Percentiles rank a stretch among this genome's conserved stretches.
Evolutionary conservation across 2,329 filamentous ascomycete genomes (phyloP).

Genomic region (Ploettnerulaceae sp.): DNA sequence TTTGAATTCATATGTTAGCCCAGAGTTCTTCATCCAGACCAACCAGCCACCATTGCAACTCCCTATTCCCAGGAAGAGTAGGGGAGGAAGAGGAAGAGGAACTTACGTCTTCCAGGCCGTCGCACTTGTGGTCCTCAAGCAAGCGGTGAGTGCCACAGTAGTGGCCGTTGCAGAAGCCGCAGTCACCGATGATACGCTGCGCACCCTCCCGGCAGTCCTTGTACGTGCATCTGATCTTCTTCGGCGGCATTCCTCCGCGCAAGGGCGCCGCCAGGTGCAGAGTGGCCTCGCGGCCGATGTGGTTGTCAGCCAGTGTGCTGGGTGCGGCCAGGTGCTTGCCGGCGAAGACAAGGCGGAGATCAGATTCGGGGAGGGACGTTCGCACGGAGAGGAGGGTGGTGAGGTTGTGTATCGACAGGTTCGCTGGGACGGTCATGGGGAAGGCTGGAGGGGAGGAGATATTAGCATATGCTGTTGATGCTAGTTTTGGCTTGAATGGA

Average conservation of each 20-base stretch:
- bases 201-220: slow-evolving; percentile 84
- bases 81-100: slow-evolving; percentile 14
- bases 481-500: neutral
- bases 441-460: slow-evolving; percentile 43
- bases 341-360: slow-evolving; percentile 52
- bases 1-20: slow-evolving; percentile 34
- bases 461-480: slow-evolving; percentile 20
- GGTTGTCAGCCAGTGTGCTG: slow-evolving; percentile 41
- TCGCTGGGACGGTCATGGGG: slow-evolving; percentile 48
- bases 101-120: slow-evolving; percentile 80
- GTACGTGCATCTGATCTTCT: slow-evolving; percentile 80
- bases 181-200: slow-evolving; percentile 93
- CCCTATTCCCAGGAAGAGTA: neutral
- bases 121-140: slow-evolving; percentile 91
- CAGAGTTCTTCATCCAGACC: slow-evolving; percentile 37
- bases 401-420: slow-evolving; percentile 51
- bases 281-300: slow-evolving; percentile 45
- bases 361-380: slow-evolving; percentile 45
- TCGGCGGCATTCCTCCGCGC: slow-evolving; percentile 57
- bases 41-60: slow-evolving; percentile 38
- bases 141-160: slow-evolving; percentile 94
- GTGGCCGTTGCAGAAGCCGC: slow-evolving; percentile 87
- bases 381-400: slow-evolving; percentile 52
- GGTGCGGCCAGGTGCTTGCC: slow-evolving; percentile 49
- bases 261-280: slow-evolving; percentile 52